phyloP scores from a whole-genome alignment of 2,329 filamentous ascomycete species.

The Trichophyton benhamiae region DNA sequence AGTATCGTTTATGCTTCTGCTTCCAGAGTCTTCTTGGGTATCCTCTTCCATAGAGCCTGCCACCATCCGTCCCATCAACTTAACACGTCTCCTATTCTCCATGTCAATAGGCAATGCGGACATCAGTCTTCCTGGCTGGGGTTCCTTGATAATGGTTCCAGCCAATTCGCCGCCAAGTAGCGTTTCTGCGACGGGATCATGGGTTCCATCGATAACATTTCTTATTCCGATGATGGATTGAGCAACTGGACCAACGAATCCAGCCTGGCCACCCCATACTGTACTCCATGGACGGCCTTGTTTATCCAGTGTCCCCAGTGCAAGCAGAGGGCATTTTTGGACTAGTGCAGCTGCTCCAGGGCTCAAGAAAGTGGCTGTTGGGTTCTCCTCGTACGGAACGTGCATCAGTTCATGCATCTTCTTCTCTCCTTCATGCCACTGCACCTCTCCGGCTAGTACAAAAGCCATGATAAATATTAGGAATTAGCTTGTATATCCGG shows the following conservation, averaged over 20 bases:
- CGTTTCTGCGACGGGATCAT: constrained; percentile 59
- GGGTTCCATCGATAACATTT: constrained; percentile 45
- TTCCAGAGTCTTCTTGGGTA: constrained; percentile 17
- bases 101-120: constrained; percentile 53
- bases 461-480: constrained; percentile 14
- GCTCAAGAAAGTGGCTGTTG: constrained; percentile 53
- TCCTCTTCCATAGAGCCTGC: constrained; percentile 44
- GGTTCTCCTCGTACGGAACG: constrained; percentile 50
- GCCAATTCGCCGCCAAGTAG: constrained; percentile 42
- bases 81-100: constrained; percentile 57
- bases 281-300: constrained; percentile 61
- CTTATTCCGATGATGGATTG: constrained; percentile 52
- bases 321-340: constrained; percentile 52
- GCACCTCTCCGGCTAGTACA: constrained; percentile 15
- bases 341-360: constrained; percentile 50
- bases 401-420: constrained; percentile 52
- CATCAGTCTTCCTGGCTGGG: constrained; percentile 39
- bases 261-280: constrained; percentile 60
- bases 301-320: constrained; percentile 58
- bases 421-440: constrained; percentile 55
- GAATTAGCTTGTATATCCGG: no score
- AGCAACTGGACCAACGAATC: constrained; percentile 52
- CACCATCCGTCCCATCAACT: constrained; percentile 58
- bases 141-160: constrained; percentile 33
- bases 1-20: constrained; percentile 9